Evolutionary conservation across 1,139 yeast species (phyloP).

Genomic region (Hyphopichia burtonii): DNA sequence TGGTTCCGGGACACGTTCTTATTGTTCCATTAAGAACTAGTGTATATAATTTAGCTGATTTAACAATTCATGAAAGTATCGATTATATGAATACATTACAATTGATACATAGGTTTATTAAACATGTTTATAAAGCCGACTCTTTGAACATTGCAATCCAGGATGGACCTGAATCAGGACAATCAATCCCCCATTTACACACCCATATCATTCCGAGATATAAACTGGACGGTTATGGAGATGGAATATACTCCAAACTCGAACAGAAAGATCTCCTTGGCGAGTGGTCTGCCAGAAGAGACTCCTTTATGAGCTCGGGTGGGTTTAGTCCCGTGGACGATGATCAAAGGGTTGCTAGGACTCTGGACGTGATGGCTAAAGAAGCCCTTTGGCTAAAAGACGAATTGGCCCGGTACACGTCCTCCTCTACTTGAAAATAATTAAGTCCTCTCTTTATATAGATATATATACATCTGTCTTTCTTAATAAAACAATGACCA

Average conservation of each 20-base stretch:
- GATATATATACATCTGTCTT: too few species aligned
- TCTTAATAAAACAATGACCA: background rate
- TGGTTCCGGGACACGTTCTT: slow-evolving; percentile 86
- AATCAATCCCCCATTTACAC: slow-evolving; percentile 89
- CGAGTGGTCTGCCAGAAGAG: slow-evolving; percentile 32
- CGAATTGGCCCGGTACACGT: slow-evolving; percentile 36
- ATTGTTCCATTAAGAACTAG: slow-evolving; percentile 72
- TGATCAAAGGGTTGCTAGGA: slow-evolving; percentile 50
- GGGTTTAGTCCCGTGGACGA: slow-evolving; percentile 44
- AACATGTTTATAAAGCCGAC: slow-evolving; percentile 67
- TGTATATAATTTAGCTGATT: slow-evolving; percentile 63
- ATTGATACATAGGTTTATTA: slow-evolving; percentile 63
- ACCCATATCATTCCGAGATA: slow-evolving; percentile 88
- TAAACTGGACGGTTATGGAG: slow-evolving; percentile 64
- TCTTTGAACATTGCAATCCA: slow-evolving; percentile 86
- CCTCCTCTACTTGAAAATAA: background rate
- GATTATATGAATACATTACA: slow-evolving; percentile 85
- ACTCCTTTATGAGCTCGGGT: slow-evolving; percentile 17
- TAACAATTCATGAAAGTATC: slow-evolving; percentile 65
- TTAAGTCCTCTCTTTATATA: too few species aligned
- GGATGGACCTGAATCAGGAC: slow-evolving; percentile 96
- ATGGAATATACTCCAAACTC: slow-evolving; percentile 62
- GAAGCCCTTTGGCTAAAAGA: slow-evolving; percentile 57
- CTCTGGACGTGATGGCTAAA: slow-evolving; percentile 57
- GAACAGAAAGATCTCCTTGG: slow-evolving; percentile 45